Percentiles rank a stretch among this genome's conserved stretches.
These are phyloP conservation scores for Paxillus rubicundulus DNA, from an alignment of 768 basidiomycete genomes.

Conservation along the genomic window DNA sequence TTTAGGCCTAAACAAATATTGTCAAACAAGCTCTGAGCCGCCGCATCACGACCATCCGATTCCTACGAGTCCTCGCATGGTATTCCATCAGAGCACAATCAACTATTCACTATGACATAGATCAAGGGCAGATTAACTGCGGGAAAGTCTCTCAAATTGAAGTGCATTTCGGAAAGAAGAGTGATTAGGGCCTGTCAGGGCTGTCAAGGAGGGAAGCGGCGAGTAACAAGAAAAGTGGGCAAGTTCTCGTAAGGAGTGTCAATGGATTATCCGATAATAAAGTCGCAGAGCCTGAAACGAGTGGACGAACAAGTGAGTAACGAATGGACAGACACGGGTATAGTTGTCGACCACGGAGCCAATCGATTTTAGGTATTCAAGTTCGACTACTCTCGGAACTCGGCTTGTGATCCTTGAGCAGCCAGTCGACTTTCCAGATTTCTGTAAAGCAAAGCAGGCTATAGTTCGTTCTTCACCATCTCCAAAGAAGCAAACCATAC, in stretches of 20 bases:
- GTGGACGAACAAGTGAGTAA: slow-evolving; percentile 36
- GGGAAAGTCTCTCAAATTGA: slow-evolving; percentile 2
- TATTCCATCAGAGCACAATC: background rate
- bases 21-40: too few relatives aligned
- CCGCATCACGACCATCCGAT: too few relatives aligned
- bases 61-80: background rate
- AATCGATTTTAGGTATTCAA: slow-evolving; percentile 19
- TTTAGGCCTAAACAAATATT: too few relatives aligned
- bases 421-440: slow-evolving; percentile 90
- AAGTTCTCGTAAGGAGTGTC: slow-evolving; percentile 33
- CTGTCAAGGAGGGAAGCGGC: slow-evolving; percentile 14
- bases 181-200: slow-evolving; percentile 18
- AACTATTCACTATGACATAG: slow-evolving; percentile 9
- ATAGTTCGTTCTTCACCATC: slow-evolving; percentile 1
- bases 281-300: slow-evolving; percentile 34
- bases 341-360: slow-evolving; percentile 29
- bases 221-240: slow-evolving; percentile 28
- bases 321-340: slow-evolving; percentile 34
- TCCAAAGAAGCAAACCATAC: slow-evolving; percentile 36
- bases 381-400: slow-evolving; percentile 64
- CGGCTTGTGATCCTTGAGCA: slow-evolving; percentile 79
- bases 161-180: slow-evolving; percentile 9
- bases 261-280: slow-evolving; percentile 37
- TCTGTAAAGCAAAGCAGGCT: slow-evolving; percentile 35
- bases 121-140: background rate